Evolutionary conservation across 208 protist species (phyloP).

Genomic region (Spongospora subterranea): DNA sequence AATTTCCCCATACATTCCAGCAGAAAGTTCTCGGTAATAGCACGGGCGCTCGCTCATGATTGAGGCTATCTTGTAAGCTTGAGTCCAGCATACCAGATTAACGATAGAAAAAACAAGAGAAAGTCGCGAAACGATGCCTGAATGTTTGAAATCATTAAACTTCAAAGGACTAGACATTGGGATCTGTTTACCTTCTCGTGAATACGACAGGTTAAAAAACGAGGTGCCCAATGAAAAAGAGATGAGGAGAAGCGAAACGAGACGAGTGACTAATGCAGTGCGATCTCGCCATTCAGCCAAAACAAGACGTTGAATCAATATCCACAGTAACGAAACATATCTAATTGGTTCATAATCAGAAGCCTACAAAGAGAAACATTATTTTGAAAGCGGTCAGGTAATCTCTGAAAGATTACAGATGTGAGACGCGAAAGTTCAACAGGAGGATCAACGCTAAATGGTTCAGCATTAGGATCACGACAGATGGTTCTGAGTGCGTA

Average conservation of each 20-base stretch:
- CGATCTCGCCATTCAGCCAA: not conserved
- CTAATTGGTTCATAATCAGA: not conserved
- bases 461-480: not conserved
- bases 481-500: conserved; percentile 19
- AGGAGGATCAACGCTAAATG: not conserved
- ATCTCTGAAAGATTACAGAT: not conserved
- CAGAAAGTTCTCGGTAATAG: conserved; percentile 19
- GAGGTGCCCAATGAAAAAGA: not conserved
- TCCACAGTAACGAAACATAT: not conserved
- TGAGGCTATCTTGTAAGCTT: not conserved
- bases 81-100: not conserved
- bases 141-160: no score
- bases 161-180: no score
- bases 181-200: not conserved
- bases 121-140: no score
- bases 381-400: not conserved
- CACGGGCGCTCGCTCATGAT: conserved; percentile 22
- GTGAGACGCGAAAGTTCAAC: not conserved
- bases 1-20: conserved; percentile 19
- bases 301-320: not conserved
- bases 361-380: not conserved
- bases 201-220: not conserved
- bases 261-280: not conserved
- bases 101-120: no score
- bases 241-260: not conserved